A percentile compares a stretch with the other conserved stretches of the same genome.
Evolutionary conservation across 2,329 filamentous ascomycete genomes (phyloP).

Genomic region (Stachybotrys chlorohalonatus): DNA sequence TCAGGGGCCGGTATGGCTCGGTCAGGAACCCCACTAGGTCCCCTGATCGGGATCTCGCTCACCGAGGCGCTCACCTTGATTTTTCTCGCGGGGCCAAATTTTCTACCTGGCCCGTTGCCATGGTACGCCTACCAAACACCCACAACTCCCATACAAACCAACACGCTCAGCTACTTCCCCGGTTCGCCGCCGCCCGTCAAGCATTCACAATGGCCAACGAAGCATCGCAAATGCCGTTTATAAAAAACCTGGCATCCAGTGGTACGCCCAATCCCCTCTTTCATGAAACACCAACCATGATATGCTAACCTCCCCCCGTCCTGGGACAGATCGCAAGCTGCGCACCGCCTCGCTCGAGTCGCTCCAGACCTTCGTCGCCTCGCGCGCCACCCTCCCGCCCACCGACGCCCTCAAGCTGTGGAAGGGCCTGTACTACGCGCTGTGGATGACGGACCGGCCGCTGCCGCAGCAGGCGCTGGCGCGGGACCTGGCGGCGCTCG

Average conservation of each 20-base stretch:
- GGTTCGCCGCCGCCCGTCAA: neutral
- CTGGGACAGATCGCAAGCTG: constrained; percentile 58
- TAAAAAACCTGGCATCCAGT: constrained; percentile 76
- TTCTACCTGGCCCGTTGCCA: neutral
- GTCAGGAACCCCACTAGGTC: neutral
- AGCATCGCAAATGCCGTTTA: constrained; percentile 57
- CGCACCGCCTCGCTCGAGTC: constrained; percentile 70
- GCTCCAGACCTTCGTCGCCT: constrained; percentile 67
- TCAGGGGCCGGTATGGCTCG: neutral
- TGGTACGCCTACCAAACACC: neutral
- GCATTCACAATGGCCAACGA: constrained; percentile 13
- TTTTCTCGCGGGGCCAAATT: constrained; percentile 5
- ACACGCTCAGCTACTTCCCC: neutral
- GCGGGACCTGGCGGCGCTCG: constrained; percentile 62
- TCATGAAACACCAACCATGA: neutral
- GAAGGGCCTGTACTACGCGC: constrained; percentile 89
- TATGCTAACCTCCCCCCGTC: neutral
- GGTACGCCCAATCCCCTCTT: constrained; percentile 42
- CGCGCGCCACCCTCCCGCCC: constrained; percentile 48
- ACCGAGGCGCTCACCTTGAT: constrained; percentile 10
- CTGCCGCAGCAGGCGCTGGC: constrained; percentile 80
- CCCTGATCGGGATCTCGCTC: neutral
- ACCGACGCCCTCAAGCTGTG: constrained; percentile 80
- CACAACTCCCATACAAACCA: neutral
- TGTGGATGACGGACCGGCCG: constrained; percentile 90